phyloP scores from a whole-genome alignment of 768 basidiomycete species.

The Polyporus arcularius region DNA sequence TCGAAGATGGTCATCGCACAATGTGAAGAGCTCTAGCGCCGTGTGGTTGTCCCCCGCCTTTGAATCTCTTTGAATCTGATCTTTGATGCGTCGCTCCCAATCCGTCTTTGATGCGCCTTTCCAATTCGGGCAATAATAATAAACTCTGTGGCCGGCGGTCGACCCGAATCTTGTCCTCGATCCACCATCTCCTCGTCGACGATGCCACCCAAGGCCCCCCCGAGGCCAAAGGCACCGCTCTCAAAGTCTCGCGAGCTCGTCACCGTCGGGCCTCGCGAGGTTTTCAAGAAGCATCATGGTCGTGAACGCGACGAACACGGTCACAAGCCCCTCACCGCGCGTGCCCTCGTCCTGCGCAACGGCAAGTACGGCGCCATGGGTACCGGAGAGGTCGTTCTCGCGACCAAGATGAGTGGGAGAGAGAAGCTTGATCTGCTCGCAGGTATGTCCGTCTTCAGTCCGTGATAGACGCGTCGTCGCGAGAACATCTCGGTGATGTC shows the following conservation, averaged over 20 bases:
- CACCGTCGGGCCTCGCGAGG: constrained; percentile 53
- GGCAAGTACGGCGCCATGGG: constrained; percentile 74
- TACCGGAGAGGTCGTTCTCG: constrained; percentile 63
- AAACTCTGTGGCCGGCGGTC: neutral
- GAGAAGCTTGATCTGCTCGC: constrained; percentile 82
- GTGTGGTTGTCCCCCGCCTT: too few relatives aligned
- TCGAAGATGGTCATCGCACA: too few relatives aligned
- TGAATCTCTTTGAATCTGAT: too few relatives aligned
- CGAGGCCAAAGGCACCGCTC: constrained; percentile 12
- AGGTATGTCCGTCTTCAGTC: constrained; percentile 43
- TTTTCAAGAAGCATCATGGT: constrained; percentile 36
- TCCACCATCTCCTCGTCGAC: neutral
- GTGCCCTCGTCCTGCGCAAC: constrained; percentile 73
- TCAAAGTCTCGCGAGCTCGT: constrained; percentile 47
- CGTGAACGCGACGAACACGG: constrained; percentile 50
- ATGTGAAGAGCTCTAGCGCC: too few relatives aligned
- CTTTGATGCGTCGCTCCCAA: neutral
- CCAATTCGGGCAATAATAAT: neutral
- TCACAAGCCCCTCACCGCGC: constrained; percentile 63
- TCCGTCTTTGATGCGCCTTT: neutral
- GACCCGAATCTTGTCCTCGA: neutral
- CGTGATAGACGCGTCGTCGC: neutral
- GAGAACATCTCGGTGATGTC: neutral
- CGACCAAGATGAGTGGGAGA: constrained; percentile 65
- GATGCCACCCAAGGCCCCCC: constrained; percentile 23